phyloP scores from a whole-genome alignment of 768 basidiomycete genomes.

The Amylocystis lapponica region DNA sequence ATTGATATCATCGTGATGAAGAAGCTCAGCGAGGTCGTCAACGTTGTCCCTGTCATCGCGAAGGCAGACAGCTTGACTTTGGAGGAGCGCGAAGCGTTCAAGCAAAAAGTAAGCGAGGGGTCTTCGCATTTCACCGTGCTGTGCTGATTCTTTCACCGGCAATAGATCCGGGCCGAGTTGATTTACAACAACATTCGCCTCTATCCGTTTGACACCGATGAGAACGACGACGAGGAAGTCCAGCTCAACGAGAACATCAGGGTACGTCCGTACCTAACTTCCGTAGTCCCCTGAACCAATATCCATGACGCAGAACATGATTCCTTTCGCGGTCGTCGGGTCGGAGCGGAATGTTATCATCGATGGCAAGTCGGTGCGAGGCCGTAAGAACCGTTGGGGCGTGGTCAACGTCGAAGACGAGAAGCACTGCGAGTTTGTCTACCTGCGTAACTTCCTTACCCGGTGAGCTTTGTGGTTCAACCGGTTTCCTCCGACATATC shows the following conservation, averaged over 20 bases:
- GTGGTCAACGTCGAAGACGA: conserved; percentile 98
- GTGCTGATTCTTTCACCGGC: neutral
- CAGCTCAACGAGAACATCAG: conserved; percentile 86
- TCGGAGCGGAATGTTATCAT: conserved; percentile 94
- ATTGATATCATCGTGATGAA: conserved; percentile 99
- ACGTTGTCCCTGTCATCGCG: conserved; percentile 98
- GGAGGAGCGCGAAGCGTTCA: conserved; percentile 91
- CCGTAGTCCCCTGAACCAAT: neutral
- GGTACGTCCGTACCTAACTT: conserved; percentile 42
- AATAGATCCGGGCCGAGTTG: conserved; percentile 88
- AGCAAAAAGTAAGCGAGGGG: conserved; percentile 61
- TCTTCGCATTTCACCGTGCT: neutral
- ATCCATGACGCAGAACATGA: conserved; percentile 58
- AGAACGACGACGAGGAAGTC: conserved; percentile 89
- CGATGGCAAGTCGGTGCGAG: conserved; percentile 91
- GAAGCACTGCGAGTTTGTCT: conserved; percentile 96
- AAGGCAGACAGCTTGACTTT: conserved; percentile 93
- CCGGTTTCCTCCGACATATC: neutral
- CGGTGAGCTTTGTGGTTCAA: conserved; percentile 41
- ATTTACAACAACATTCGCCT: conserved; percentile 87
- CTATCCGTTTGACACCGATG: conserved; percentile 97
- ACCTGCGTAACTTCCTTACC: conserved; percentile 95
- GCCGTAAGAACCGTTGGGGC: conserved; percentile 97
- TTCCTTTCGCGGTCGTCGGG: conserved; percentile 97
- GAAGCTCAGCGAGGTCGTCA: conserved; percentile 97